These are phyloP conservation scores for Cronartium ribicola DNA, from an alignment of 1,284 basidiomycete species.

Conservation along the genomic window DNA sequence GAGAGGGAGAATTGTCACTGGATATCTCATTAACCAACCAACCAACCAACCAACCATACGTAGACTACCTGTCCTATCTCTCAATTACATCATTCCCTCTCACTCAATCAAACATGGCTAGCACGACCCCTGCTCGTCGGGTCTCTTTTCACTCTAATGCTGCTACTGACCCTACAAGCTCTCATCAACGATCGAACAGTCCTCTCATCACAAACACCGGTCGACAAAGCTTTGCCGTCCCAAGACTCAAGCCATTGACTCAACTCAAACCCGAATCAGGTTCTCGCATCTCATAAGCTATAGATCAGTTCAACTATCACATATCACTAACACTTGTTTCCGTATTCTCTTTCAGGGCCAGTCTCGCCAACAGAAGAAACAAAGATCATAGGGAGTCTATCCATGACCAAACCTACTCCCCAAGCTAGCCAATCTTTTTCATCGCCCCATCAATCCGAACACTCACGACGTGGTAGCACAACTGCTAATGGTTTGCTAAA, in stretches of 20 bases:
- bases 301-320: background rate
- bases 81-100: too few relatives aligned
- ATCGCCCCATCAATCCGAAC: constrained; percentile 17
- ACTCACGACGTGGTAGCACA: constrained; percentile 34
- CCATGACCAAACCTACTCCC: background rate
- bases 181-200: background rate
- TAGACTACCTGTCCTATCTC: too few relatives aligned
- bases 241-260: constrained; percentile 32
- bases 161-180: constrained; percentile 7
- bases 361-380: too few relatives aligned
- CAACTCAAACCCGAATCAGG: constrained; percentile 29
- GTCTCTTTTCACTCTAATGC: constrained; percentile 4
- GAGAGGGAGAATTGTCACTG: too few relatives aligned
- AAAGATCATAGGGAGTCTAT: too few relatives aligned
- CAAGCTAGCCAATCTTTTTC: background rate
- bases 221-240: constrained; percentile 12
- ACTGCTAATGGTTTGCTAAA: constrained; percentile 20
- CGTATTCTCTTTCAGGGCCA: background rate
- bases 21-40: too few relatives aligned
- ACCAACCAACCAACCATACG: too few relatives aligned
- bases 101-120: background rate
- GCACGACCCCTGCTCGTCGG: background rate
- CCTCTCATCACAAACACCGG: background rate
- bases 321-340: background rate
- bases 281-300: too few relatives aligned